phyloP scores from a whole-genome alignment of 768 basidiomycete species.

The Mycena floridula region DNA sequence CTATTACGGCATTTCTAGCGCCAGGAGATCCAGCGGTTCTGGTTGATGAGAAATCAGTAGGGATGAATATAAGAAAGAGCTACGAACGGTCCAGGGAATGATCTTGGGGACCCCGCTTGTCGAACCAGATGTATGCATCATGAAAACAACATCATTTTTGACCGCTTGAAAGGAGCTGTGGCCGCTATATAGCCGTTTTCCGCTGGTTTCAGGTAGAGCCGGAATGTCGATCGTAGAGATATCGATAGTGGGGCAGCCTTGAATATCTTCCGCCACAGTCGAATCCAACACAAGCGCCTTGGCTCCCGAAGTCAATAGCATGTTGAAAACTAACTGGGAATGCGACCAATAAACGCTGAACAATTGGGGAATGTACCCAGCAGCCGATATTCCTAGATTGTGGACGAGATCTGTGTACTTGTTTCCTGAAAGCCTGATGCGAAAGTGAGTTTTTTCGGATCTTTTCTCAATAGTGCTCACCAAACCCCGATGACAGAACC shows the following conservation, averaged over 20 bases:
- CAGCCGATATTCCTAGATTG: neutral
- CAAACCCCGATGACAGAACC: constrained; percentile 1
- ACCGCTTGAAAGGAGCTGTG: neutral
- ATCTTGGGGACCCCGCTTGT: neutral
- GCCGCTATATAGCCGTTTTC: no score
- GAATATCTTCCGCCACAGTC: neutral
- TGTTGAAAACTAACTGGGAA: neutral
- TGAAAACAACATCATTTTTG: neutral
- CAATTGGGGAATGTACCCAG: neutral
- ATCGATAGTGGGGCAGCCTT: neutral
- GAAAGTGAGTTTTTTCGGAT: neutral
- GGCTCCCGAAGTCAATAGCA: neutral
- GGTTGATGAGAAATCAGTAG: no score
- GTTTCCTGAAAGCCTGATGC: neutral
- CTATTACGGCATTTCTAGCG: no score
- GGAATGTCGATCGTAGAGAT: neutral
- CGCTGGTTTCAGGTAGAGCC: neutral
- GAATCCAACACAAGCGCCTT: neutral
- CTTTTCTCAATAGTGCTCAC: neutral
- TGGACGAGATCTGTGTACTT: neutral
- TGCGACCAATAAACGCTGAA: neutral
- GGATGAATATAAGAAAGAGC: no score
- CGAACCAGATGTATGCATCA: neutral
- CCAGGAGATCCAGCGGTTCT: neutral
- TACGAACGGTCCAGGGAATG: neutral